Base-by-base conservation (phyloP, 129 eudicot species). In the Helichrysum umbraculigerum region DNA sequence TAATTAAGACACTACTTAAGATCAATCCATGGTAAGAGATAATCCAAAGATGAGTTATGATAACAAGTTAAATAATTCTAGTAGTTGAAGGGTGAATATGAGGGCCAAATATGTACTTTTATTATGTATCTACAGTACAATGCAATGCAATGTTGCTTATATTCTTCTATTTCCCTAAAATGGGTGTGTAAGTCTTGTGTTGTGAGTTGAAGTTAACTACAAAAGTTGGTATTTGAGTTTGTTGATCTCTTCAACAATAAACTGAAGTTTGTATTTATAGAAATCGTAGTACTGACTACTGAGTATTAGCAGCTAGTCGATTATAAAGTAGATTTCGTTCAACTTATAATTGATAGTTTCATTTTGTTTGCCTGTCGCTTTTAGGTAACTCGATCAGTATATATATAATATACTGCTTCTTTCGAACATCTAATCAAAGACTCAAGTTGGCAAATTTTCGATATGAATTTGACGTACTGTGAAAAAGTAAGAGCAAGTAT, bases 11-110 rank as follows among this genome's bases (percentile, higher is more conserved):
- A 30, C 6, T 47, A 42, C 14, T 42, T 42, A 42, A 9, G 15
- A 42, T 42, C 6, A 22, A 63, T 30, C 39, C 6, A 14, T 66
- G 70, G 35, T 60, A 60, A 60, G 32, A 39, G 3, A 7, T 60
- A 25, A 21, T 28, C 25, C 29, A n/a, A 39, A 73, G 5, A 35
- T 25, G 35, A 73, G 69, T 25, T 59, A 39, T 30, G 14, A 30
- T 20, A 37, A 66, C 15, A 73, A 21, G 15, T 20, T 72, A 57
- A 16, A 56, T 56, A 73, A 39, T 25, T 37, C 16, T 60, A 21
- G 25, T 61, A 22, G 78, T 41, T 61, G 78, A 74, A 74, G 44
- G 20, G 69, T 50, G 65, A 74, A 62, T 74, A 74, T 41, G 71
- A 74, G 71, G 71, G 32, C 71, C 71, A 74, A 62, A 74, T 62